A percentile compares a stretch with the other conserved stretches of the same genome.
Conservation (phyloP, 345 rosid species). For the Acer negundo region DNA sequence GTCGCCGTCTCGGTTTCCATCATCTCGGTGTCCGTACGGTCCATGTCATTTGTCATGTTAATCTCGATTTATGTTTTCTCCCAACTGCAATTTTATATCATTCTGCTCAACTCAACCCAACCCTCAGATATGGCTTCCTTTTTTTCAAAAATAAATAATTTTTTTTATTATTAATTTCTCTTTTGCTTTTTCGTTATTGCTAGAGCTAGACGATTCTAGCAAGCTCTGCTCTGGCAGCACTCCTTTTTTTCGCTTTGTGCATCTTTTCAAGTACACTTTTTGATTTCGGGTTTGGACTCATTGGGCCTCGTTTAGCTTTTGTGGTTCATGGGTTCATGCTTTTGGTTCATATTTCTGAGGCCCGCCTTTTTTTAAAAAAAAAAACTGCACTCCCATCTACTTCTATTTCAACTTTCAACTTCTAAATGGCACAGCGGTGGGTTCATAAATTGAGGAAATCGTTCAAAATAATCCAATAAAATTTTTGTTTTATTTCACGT, state of each 20-base stretch:
- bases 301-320: neutral
- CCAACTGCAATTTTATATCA: neutral
- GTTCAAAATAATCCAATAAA: no score
- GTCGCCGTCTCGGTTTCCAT: constrained; percentile 43
- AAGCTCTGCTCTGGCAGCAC: constrained; percentile 20
- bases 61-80: neutral
- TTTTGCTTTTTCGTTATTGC: neutral
- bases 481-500: no score
- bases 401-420: neutral
- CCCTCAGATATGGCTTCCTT: neutral
- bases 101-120: neutral
- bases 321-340: neutral
- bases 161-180: neutral
- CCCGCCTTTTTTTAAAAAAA: neutral
- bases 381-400: neutral
- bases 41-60: constrained; percentile 43
- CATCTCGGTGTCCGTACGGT: constrained; percentile 42
- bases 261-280: neutral
- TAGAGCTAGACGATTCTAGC: constrained; percentile 34
- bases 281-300: neutral
- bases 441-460: no score
- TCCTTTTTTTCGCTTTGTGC: neutral
- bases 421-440: no score
- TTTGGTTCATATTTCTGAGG: neutral
- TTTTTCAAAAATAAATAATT: no score